Conservation (phyloP, 164 flowering plant species). For the Vitis riparia region DNA sequence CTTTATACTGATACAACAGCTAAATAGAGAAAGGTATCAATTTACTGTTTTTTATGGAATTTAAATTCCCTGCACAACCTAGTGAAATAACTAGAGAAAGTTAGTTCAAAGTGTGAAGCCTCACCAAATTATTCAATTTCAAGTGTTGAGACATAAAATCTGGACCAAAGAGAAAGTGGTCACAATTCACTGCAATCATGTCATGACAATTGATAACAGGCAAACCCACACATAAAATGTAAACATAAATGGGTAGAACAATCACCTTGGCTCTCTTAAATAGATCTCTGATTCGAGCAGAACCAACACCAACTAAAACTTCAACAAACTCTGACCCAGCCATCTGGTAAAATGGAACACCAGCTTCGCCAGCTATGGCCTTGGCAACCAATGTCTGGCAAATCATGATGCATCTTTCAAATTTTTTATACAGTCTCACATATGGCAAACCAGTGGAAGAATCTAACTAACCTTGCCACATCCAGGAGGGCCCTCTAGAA, state of each 20-base stretch:
- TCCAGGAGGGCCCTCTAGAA: constrained; percentile 96
- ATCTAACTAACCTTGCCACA: constrained; percentile 87
- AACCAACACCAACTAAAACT: constrained; percentile 97
- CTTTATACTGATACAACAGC: too few species aligned
- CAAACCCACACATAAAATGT: neutral
- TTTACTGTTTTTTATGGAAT: too few species aligned
- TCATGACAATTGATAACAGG: neutral
- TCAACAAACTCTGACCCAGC: constrained; percentile 99
- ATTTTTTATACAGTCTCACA: neutral
- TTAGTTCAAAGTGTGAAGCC: too few species aligned
- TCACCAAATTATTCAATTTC: neutral
- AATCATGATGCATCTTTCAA: constrained; percentile 1
- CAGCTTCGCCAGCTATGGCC: constrained; percentile 99
- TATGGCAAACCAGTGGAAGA: constrained; percentile 1
- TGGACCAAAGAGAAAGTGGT: neutral
- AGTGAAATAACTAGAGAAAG: too few species aligned
- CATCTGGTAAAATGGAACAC: constrained; percentile 98
- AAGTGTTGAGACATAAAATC: neutral
- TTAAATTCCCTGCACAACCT: neutral
- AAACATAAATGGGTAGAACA: neutral
- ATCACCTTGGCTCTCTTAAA: constrained; percentile 92
- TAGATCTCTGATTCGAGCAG: constrained; percentile 94
- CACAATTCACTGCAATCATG: neutral
- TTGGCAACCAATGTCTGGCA: constrained; percentile 95
- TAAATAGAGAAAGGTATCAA: too few species aligned